Evolutionary conservation across 306 rosid genomes (phyloP).

Genomic region (Astragalus glycyphyllos): DNA sequence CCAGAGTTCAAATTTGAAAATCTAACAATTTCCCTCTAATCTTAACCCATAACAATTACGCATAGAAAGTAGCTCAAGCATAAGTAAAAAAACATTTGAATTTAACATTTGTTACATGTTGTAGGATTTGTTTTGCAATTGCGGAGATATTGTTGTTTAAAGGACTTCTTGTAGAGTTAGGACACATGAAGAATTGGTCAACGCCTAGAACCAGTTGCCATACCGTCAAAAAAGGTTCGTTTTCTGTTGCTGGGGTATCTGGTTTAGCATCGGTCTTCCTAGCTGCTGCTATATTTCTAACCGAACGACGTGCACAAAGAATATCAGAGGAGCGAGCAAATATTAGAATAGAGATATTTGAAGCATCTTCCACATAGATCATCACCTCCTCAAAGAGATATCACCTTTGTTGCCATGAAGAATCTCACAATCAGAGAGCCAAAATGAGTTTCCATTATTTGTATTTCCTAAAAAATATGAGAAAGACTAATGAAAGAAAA

Average conservation of each 20-base stretch:
- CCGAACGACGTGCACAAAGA: constrained; percentile 69
- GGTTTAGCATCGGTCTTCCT: constrained; percentile 72
- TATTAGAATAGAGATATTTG: constrained; percentile 61
- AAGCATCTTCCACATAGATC: constrained; percentile 69
- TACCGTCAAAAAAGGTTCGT: constrained; percentile 62
- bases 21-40: too few species aligned
- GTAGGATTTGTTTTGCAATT: constrained; percentile 84
- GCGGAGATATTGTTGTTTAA: constrained; percentile 78
- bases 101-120: not conserved
- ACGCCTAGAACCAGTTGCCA: constrained; percentile 66
- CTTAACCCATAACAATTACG: too few species aligned
- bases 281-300: constrained; percentile 72
- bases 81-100: not conserved
- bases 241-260: constrained; percentile 79
- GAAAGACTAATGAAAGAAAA: too few species aligned
- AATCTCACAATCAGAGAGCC: constrained; percentile 58
- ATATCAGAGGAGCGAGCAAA: constrained; percentile 53
- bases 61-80: too few species aligned
- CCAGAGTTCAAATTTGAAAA: too few species aligned
- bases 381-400: constrained; percentile 54
- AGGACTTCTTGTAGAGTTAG: constrained; percentile 82
- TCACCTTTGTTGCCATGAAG: constrained; percentile 62
- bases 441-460: constrained; percentile 38
- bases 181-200: constrained; percentile 77
- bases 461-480: constrained; percentile 41